phyloP scores from a whole-genome alignment of 2,329 filamentous ascomycete genomes.

The Alternaria sp. region DNA sequence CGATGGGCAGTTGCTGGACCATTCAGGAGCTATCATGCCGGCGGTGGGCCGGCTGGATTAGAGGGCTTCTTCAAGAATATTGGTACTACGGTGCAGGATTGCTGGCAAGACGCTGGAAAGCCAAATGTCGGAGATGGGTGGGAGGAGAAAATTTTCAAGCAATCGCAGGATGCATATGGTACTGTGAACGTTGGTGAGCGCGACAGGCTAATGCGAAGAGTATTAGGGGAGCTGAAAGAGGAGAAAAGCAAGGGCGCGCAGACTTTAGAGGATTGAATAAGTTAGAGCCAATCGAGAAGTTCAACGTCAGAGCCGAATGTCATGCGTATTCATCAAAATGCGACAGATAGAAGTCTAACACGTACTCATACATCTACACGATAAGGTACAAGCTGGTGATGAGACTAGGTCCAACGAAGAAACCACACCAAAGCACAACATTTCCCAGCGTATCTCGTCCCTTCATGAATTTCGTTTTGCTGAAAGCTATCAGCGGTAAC shows the following conservation, averaged over 20 bases:
- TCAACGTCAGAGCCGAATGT: background rate
- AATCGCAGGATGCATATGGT: conserved; percentile 60
- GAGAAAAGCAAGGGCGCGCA: conserved; percentile 27
- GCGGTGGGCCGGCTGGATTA: conserved; percentile 64
- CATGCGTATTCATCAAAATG: background rate
- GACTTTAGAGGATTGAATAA: background rate
- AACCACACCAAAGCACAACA: conserved; percentile 77
- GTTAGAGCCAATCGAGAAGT: background rate
- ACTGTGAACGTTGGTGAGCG: conserved; percentile 52
- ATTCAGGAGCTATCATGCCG: conserved; percentile 67
- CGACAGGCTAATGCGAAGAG: conserved; percentile 54
- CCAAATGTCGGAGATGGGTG: conserved; percentile 56
- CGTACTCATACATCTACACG: conserved; percentile 42
- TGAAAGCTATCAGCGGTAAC: conserved; percentile 73
- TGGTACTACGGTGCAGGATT: conserved; percentile 63
- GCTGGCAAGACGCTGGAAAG: conserved; percentile 61
- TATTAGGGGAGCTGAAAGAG: conserved; percentile 53
- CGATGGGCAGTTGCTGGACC: conserved; percentile 55
- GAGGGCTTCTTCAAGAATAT: conserved; percentile 65
- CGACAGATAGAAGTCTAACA: background rate
- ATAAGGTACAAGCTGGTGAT: conserved; percentile 62
- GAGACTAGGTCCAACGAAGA: conserved; percentile 78
- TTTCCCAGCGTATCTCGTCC: conserved; percentile 72
- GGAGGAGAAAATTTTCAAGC: conserved; percentile 57
- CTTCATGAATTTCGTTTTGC: conserved; percentile 71